Evolutionary conservation across 2,329 filamentous ascomycete species (phyloP).

Genomic region (Juglanconis sp.): DNA sequence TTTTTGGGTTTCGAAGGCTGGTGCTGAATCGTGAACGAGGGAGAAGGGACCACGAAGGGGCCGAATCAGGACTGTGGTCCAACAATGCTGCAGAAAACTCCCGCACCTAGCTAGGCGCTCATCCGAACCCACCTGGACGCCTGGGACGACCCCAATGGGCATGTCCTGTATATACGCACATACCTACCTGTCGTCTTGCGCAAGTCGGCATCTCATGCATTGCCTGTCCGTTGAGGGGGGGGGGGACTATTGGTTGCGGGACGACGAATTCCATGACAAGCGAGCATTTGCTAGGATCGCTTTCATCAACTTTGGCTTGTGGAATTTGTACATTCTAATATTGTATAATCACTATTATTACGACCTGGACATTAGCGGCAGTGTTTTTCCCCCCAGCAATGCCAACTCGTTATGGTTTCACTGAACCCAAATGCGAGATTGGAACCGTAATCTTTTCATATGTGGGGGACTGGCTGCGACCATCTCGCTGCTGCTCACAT

Average conservation of each 20-base stretch:
- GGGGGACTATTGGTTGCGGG: constrained; percentile 3
- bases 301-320: constrained; percentile 22
- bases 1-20: background rate
- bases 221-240: constrained; percentile 9
- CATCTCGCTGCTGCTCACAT: background rate
- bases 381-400: background rate
- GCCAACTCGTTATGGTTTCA: constrained; percentile 8
- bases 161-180: background rate
- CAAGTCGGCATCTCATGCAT: constrained; percentile 7
- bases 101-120: background rate
- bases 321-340: constrained; percentile 34
- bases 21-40: background rate
- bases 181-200: constrained; percentile 1
- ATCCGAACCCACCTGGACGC: background rate
- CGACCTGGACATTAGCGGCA: constrained; percentile 14
- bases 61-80: background rate
- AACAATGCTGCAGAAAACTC: constrained; percentile 1
- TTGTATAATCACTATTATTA: constrained; percentile 34
- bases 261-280: constrained; percentile 17
- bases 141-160: background rate
- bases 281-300: constrained; percentile 16
- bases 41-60: background rate
- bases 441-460: background rate
- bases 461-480: background rate
- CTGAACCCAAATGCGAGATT: background rate